These are phyloP conservation scores for Seiridium cupressi DNA, from an alignment of 2,329 filamentous ascomycete species.

Conservation along the genomic window DNA sequence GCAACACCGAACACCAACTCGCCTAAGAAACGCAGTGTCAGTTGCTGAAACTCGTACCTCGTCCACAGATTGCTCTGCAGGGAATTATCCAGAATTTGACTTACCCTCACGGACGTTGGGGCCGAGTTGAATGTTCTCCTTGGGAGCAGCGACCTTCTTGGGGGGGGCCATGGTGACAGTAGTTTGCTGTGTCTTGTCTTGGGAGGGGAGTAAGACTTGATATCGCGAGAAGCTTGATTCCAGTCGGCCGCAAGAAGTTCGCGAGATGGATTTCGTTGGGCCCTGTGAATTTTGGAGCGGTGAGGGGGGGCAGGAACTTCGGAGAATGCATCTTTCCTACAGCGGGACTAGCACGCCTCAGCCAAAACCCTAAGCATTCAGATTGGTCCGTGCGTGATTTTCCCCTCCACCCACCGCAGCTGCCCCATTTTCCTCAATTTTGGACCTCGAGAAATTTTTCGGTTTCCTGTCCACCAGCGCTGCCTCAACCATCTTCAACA, in stretches of 20 bases:
- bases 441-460: not conserved
- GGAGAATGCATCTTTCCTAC: not conserved
- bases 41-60: too few relatives aligned
- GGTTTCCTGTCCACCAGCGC: not conserved
- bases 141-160: slow-evolving; percentile 77
- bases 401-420: not conserved
- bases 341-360: not conserved
- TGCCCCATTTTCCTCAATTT: slow-evolving; percentile 6
- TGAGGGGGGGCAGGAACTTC: not conserved
- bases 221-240: slow-evolving; percentile 6
- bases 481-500: not conserved
- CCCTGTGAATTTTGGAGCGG: slow-evolving; percentile 8
- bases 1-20: slow-evolving; percentile 98
- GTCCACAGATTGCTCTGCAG: too few relatives aligned
- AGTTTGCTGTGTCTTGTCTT: slow-evolving; percentile 21
- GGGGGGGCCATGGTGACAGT: slow-evolving; percentile 84
- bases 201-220: slow-evolving; percentile 14
- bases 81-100: slow-evolving; percentile 21
- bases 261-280: not conserved
- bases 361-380: not conserved
- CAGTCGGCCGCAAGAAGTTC: slow-evolving; percentile 16
- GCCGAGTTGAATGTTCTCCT: slow-evolving; percentile 98
- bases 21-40: slow-evolving; percentile 51
- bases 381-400: not conserved
- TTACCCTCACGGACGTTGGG: slow-evolving; percentile 94